Evolutionary conservation across 73 alveolate genomes (phyloP).

Genomic region (Paramecium sonneborni): DNA sequence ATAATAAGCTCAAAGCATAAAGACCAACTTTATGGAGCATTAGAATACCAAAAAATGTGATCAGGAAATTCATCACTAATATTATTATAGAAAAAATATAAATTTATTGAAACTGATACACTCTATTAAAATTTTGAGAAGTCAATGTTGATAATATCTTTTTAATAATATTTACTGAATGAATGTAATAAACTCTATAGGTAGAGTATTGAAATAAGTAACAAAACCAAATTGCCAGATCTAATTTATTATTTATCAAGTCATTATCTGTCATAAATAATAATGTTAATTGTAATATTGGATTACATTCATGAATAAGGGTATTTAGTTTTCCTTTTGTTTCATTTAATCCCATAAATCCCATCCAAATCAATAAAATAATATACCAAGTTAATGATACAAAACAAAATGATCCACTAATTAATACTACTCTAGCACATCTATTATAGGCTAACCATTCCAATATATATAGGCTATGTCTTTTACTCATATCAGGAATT

Average conservation of each 20-base stretch:
- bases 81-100: not conserved
- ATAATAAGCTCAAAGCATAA: not conserved
- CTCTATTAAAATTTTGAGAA: not conserved
- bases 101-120: not conserved
- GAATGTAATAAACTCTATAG: conserved; percentile 28
- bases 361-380: conserved; percentile 42
- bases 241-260: conserved; percentile 29
- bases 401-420: conserved; percentile 53
- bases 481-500: conserved; percentile 40
- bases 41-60: conserved; percentile 30
- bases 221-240: conserved; percentile 48
- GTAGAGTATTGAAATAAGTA: conserved; percentile 39
- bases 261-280: conserved; percentile 42
- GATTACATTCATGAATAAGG: conserved; percentile 32
- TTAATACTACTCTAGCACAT: conserved; percentile 9
- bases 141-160: conserved; percentile 17
- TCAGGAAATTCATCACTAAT: not conserved
- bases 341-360: conserved; percentile 26
- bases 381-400: conserved; percentile 48
- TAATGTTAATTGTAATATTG: conserved; percentile 27
- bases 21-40: conserved; percentile 36
- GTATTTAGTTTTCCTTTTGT: conserved; percentile 33
- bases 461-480: conserved; percentile 35
- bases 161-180: not conserved
- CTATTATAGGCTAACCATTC: conserved; percentile 58